Base-by-base conservation (phyloP, 345 rosid genomes). In the Populus davidiana region DNA sequence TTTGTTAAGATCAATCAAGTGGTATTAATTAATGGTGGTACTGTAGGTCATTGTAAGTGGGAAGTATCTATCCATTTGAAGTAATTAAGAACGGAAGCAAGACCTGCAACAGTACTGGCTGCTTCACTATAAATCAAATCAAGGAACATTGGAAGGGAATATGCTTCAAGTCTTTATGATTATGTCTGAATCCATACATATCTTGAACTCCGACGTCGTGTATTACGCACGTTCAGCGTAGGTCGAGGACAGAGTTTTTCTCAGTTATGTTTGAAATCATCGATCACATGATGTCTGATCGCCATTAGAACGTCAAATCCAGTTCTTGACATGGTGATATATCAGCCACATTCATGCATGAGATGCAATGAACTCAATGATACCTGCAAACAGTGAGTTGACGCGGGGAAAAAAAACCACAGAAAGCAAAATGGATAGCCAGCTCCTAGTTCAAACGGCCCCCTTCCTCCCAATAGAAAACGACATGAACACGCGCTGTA, bases 121-220 rank as follows among this genome's bases (percentile, higher is more conserved):
- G 80, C 75, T 77, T 77, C 63, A n/a, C 75, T 27, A 20, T 47
- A 44, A 62, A 70, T 59, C 79, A 77, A 77, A 39, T 31, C 1
- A 6, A 62, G 50, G 49, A 29, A 29, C 49, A 74, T 18, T 2
- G 13, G 31, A 44, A 59, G 59, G 38, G 35, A 41, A 63, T 59
- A 47, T 59, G 20, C 4, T 31, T 43, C 31, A 69, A 77, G 69
- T 70, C 14, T 41, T 63, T 18, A 70, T 70, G 23, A 70, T 77
- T 63, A 41, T 70, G 80, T 77, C 62, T 62, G 29, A n/a, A 52
- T 59, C 44, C 79, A 69, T 69, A 20, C 69, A 13, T 41, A 38
- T 41, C 18, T 59, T 18, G n/a, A 20, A 52, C 8, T 33, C 38
- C 11, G 1, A 65, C 21, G 21, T 14, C 21, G 21, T 14, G 21